phyloP scores from a whole-genome alignment of 768 basidiomycete genomes.

The Mycena maculata region DNA sequence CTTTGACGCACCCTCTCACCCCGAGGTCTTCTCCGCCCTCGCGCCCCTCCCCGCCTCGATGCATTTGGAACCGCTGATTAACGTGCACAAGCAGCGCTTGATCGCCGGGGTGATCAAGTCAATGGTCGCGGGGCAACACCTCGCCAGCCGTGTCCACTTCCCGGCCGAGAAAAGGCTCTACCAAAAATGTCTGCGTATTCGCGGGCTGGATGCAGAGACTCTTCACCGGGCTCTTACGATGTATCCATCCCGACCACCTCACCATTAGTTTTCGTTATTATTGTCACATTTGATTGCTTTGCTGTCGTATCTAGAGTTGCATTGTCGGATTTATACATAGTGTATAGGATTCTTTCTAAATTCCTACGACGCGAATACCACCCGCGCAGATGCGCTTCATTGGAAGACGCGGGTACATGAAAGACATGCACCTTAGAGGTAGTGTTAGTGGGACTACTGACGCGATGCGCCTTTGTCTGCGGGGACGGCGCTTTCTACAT shows the following conservation, averaged over 20 bases:
- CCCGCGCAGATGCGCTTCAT: no score
- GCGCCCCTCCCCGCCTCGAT: slow-evolving; percentile 80
- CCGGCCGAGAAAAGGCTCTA: slow-evolving; percentile 81
- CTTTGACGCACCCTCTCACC: slow-evolving; percentile 77
- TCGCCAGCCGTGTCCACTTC: slow-evolving; percentile 78
- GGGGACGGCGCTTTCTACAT: no score
- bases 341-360: slow-evolving; percentile 5
- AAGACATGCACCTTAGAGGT: no score
- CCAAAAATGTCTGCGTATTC: slow-evolving; percentile 77
- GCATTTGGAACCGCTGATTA: slow-evolving; percentile 87
- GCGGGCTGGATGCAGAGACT: slow-evolving; percentile 68
- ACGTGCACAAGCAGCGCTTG: slow-evolving; percentile 88
- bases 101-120: slow-evolving; percentile 85
- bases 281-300: slow-evolving; percentile 34
- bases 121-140: slow-evolving; percentile 84
- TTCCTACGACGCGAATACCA: no score
- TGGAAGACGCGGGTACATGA: no score
- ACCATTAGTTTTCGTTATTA: slow-evolving; percentile 28
- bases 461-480: no score
- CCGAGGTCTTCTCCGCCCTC: slow-evolving; percentile 82
- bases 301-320: slow-evolving; percentile 36
- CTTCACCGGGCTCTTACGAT: slow-evolving; percentile 59
- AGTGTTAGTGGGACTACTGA: no score
- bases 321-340: slow-evolving; percentile 28
- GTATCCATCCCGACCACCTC: slow-evolving; percentile 36